Conservation (phyloP, 208 protist species). For the Trypanosoma platydactyli region DNA sequence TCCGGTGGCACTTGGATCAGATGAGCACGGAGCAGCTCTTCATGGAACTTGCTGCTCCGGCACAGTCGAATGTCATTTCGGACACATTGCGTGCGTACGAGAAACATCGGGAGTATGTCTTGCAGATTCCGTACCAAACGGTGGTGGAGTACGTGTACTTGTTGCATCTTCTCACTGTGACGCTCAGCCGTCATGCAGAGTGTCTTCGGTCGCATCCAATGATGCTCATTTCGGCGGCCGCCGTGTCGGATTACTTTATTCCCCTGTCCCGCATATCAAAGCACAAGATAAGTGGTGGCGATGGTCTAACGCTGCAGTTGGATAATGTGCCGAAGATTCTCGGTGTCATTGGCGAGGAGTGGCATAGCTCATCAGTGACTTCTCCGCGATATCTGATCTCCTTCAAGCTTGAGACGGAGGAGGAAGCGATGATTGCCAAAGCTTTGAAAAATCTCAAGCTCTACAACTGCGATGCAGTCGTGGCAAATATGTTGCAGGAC, state of each 20-base stretch:
- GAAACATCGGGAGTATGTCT: constrained; percentile 36
- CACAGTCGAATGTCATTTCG: not conserved
- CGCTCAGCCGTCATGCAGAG: constrained; percentile 34
- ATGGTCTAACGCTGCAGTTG: constrained; percentile 65
- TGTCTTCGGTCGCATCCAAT: constrained; percentile 33
- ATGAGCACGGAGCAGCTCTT: constrained; percentile 58
- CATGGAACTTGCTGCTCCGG: constrained; percentile 12
- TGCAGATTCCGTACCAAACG: constrained; percentile 66
- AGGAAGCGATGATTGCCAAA: constrained; percentile 65
- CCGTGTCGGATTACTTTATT: constrained; percentile 86
- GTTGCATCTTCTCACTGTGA: constrained; percentile 39
- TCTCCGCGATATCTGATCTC: constrained; percentile 46
- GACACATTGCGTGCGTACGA: constrained; percentile 28
- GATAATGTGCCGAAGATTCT: constrained; percentile 77
- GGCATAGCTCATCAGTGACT: constrained; percentile 24
- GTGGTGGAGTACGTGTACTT: constrained; percentile 84
- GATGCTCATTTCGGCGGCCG: constrained; percentile 75
- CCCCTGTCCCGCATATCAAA: constrained; percentile 47
- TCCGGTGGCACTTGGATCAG: constrained; percentile 51
- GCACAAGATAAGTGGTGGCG: constrained; percentile 80
- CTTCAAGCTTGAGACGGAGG: constrained; percentile 85
- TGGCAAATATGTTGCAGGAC: constrained; percentile 82
- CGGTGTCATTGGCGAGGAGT: constrained; percentile 45
- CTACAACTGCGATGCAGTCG: constrained; percentile 75
- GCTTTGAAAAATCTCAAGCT: constrained; percentile 61